Evolutionary conservation across 2,329 filamentous ascomycete genomes (phyloP).

Genomic region (Epicoccum sorghinum): DNA sequence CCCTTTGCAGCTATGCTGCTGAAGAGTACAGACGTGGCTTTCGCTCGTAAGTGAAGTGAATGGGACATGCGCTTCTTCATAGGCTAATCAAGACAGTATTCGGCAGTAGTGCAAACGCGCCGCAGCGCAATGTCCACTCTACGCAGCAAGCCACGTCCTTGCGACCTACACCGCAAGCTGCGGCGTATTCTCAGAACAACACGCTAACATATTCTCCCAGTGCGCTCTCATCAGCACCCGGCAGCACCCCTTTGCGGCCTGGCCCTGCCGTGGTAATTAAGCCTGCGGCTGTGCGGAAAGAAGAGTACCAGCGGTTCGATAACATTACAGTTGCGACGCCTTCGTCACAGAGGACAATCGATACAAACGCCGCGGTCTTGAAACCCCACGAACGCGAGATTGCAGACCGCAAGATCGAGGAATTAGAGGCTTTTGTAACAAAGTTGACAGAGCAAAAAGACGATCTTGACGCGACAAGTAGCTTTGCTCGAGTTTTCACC

Average conservation of each 20-base stretch:
- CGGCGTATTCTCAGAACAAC: conserved; percentile 21
- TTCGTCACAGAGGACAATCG: conserved; percentile 60
- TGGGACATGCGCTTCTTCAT: background rate
- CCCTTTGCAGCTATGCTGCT: conserved; percentile 63
- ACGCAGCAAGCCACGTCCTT: conserved; percentile 18
- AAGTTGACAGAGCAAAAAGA: conserved; percentile 81
- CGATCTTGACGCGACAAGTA: conserved; percentile 63
- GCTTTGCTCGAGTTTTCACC: conserved; percentile 61
- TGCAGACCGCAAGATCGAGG: conserved; percentile 74
- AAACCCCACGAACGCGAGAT: conserved; percentile 81
- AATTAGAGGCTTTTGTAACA: conserved; percentile 71
- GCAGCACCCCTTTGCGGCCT: conserved; percentile 25
- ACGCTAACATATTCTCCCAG: conserved; percentile 21
- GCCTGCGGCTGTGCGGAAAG: conserved; percentile 48
- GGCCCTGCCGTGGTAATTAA: conserved; percentile 58
- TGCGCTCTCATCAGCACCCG: conserved; percentile 20
- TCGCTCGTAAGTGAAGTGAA: conserved; percentile 34
- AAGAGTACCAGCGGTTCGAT: conserved; percentile 50
- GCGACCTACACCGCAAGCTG: conserved; percentile 15
- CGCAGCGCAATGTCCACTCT: conserved; percentile 14
- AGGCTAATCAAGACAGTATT: conserved; percentile 28
- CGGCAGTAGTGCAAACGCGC: conserved; percentile 18
- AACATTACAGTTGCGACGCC: conserved; percentile 40
- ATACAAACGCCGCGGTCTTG: conserved; percentile 64
- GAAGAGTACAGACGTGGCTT: conserved; percentile 48